A percentile compares a stretch with the other conserved stretches of the same genome.
These are phyloP conservation scores for Phalaenopsis aphrodite DNA, from an alignment of 106 monocot species.

Conservation along the genomic window DNA sequence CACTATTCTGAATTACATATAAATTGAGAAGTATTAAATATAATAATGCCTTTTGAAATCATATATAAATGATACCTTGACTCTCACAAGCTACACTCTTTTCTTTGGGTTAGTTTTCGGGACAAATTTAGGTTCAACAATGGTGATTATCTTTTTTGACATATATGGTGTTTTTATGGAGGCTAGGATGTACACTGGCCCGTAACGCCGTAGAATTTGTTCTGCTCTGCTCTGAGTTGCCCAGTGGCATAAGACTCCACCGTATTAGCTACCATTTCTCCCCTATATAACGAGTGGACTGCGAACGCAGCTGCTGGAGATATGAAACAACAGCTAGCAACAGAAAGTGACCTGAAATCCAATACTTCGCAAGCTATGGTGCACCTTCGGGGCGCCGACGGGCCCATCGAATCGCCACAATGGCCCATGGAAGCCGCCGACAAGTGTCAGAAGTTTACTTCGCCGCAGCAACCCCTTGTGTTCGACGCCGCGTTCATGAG, in stretches of 20 bases:
- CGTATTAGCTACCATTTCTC: not conserved
- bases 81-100: too few species aligned
- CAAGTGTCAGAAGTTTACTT: not conserved
- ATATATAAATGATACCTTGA: too few species aligned
- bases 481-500: conserved; percentile 50
- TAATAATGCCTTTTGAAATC: too few species aligned
- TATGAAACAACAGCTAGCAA: not conserved
- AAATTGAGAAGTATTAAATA: too few species aligned
- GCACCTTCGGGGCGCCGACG: not conserved
- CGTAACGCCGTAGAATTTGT: too few species aligned
- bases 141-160: not conserved
- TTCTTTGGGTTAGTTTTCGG: too few species aligned
- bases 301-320: not conserved
- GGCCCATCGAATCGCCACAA: not conserved
- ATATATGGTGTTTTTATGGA: not conserved
- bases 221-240: too few species aligned
- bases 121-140: too few species aligned
- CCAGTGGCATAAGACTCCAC: too few species aligned
- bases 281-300: not conserved
- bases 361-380: not conserved
- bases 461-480: not conserved
- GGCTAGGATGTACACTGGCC: not conserved
- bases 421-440: not conserved
- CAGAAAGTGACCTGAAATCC: not conserved
- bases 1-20: too few species aligned